phyloP scores from a whole-genome alignment of 2,329 filamentous ascomycete genomes.

The Pyricularia grisea region DNA sequence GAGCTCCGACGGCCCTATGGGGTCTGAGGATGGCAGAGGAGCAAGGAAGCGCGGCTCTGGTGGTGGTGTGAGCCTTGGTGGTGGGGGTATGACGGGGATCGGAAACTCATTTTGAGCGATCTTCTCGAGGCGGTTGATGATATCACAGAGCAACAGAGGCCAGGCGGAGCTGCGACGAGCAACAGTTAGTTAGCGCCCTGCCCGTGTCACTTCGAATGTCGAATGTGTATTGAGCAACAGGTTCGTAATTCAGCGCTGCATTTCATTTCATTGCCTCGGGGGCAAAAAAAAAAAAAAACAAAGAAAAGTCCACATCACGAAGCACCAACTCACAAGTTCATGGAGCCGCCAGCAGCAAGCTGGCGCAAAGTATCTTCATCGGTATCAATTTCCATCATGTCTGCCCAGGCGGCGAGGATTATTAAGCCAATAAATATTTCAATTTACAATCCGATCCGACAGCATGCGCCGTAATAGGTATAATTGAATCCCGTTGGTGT shows the following conservation, averaged over 20 bases:
- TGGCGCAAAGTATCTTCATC: slow-evolving; percentile 38
- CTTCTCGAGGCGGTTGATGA: slow-evolving; percentile 63
- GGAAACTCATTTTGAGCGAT: slow-evolving; percentile 70
- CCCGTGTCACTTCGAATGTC: background rate
- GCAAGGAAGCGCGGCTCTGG: slow-evolving; percentile 32
- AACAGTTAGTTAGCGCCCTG: background rate
- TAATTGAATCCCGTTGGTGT: background rate
- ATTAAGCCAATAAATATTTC: background rate
- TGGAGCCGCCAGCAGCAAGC: slow-evolving; percentile 40
- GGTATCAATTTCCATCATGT: slow-evolving; percentile 43
- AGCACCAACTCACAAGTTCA: slow-evolving; percentile 42
- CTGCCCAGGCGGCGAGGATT: background rate
- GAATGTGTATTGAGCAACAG: background rate
- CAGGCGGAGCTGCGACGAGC: slow-evolving; percentile 49
- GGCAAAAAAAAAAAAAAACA: too few relatives aligned
- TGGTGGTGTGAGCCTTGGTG: slow-evolving; percentile 27
- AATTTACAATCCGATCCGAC: background rate
- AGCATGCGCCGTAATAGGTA: background rate
- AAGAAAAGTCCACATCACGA: background rate
- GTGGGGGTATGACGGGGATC: slow-evolving; percentile 48
- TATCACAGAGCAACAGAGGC: slow-evolving; percentile 54
- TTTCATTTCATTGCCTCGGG: too few relatives aligned
- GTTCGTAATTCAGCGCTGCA: background rate
- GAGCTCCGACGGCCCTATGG: slow-evolving; percentile 26
- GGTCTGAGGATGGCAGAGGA: slow-evolving; percentile 34